These are phyloP conservation scores for Colletotrichum sojae DNA, from an alignment of 2,329 filamentous ascomycete species.

Conservation along the genomic window DNA sequence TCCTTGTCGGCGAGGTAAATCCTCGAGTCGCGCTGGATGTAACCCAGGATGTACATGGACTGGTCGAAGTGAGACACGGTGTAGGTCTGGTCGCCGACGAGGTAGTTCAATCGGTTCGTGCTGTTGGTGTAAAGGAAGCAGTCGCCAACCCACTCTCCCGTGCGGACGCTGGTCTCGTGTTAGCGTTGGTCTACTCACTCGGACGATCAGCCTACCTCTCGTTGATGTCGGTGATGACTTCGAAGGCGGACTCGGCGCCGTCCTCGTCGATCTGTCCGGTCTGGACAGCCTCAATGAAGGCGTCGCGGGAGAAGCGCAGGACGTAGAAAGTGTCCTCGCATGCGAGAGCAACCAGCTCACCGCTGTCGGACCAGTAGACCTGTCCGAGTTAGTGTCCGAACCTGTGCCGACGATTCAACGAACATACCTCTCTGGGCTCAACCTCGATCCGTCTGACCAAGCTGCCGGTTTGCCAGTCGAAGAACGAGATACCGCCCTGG, in stretches of 20 bases:
- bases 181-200: conserved; percentile 33
- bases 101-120: conserved; percentile 96
- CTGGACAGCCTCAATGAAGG: conserved; percentile 87
- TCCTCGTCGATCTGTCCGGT: conserved; percentile 87
- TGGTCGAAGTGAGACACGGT: conserved; percentile 98
- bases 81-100: conserved; percentile 98
- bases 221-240: conserved; percentile 95
- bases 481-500: conserved; percentile 94
- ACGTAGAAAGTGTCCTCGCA: conserved; percentile 98
- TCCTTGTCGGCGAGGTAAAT: conserved; percentile 98
- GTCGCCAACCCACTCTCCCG: conserved; percentile 97
- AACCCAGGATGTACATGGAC: conserved; percentile 94
- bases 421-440: conserved; percentile 67
- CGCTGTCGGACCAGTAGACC: conserved; percentile 98
- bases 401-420: neutral
- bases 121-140: conserved; percentile 99
- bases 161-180: conserved; percentile 76
- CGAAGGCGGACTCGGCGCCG: conserved; percentile 95
- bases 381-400: conserved; percentile 49
- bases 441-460: conserved; percentile 94
- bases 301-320: conserved; percentile 89
- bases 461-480: conserved; percentile 93
- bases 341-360: conserved; percentile 91
- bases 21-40: conserved; percentile 93
- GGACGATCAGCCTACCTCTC: conserved; percentile 74